Evolutionary conservation across 257 asterid genomes (phyloP).

Genomic region (Salvia splendens): DNA sequence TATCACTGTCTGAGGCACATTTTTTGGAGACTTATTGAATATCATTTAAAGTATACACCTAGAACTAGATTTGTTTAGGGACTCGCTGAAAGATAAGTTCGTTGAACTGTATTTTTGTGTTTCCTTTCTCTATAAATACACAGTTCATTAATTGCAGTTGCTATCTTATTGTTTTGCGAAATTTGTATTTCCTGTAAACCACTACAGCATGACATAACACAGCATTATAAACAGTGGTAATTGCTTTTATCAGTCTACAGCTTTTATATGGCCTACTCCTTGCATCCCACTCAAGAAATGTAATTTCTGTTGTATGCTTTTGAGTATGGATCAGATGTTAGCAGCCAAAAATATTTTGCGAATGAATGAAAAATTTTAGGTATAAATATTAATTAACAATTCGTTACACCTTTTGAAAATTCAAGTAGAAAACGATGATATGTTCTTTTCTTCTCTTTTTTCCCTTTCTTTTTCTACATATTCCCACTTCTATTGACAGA

Average conservation of each 20-base stretch:
- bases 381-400: too few species aligned
- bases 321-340: not conserved
- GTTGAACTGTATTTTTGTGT: not conserved
- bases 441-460: too few species aligned
- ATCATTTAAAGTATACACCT: constrained; percentile 17
- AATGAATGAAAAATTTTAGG: not conserved
- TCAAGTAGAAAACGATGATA: too few species aligned
- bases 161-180: not conserved
- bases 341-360: not conserved
- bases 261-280: not conserved
- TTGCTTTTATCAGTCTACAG: not conserved
- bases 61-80: constrained; percentile 4
- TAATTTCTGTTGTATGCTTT: not conserved
- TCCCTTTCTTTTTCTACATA: too few species aligned
- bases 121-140: not conserved
- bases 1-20: not conserved
- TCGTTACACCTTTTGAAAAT: too few species aligned
- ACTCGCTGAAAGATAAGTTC: not conserved
- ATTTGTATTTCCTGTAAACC: not conserved
- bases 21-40: not conserved
- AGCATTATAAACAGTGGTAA: not conserved
- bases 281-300: not conserved
- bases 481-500: too few species aligned
- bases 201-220: not conserved
- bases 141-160: not conserved